Conservation (phyloP, 495 filamentous ascomycete genomes). For the Daldinia caldariorum region DNA sequence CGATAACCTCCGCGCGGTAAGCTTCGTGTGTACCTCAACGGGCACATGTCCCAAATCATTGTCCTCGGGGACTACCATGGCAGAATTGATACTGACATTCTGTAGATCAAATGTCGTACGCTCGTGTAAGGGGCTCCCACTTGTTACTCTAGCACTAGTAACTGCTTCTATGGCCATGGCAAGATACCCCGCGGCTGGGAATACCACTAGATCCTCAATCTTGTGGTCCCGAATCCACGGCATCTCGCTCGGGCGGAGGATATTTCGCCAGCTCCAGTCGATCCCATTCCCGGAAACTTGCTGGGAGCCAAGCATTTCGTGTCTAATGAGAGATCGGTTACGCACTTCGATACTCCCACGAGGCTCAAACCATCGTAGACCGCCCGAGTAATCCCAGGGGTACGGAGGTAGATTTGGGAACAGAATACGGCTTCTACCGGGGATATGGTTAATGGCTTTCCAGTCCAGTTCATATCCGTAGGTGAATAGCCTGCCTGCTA, state of each 20-base stretch:
- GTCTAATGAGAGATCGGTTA: neutral
- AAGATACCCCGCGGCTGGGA: slow-evolving; percentile 65
- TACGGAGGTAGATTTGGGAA: neutral
- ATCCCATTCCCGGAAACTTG: slow-evolving; percentile 27
- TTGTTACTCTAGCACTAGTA: neutral
- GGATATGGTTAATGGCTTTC: neutral
- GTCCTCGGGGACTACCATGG: neutral
- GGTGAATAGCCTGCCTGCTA: neutral
- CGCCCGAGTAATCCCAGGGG: slow-evolving; percentile 2
- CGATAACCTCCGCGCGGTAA: neutral
- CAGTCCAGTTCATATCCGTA: neutral
- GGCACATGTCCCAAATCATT: neutral
- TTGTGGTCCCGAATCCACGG: slow-evolving; percentile 62
- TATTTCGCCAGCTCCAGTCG: slow-evolving; percentile 41
- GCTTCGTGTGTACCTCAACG: neutral
- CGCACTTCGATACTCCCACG: neutral
- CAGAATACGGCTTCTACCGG: neutral
- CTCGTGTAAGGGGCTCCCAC: neutral
- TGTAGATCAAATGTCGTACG: neutral
- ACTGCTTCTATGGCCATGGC: slow-evolving; percentile 31
- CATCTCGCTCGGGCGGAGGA: slow-evolving; percentile 28
- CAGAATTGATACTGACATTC: neutral
- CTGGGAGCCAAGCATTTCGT: slow-evolving; percentile 34
- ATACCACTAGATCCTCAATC: slow-evolving; percentile 53
- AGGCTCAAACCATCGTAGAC: neutral